These are phyloP conservation scores for Magnusiomyces magnusii DNA, from an alignment of 1,139 yeast genomes.

Conservation along the genomic window DNA sequence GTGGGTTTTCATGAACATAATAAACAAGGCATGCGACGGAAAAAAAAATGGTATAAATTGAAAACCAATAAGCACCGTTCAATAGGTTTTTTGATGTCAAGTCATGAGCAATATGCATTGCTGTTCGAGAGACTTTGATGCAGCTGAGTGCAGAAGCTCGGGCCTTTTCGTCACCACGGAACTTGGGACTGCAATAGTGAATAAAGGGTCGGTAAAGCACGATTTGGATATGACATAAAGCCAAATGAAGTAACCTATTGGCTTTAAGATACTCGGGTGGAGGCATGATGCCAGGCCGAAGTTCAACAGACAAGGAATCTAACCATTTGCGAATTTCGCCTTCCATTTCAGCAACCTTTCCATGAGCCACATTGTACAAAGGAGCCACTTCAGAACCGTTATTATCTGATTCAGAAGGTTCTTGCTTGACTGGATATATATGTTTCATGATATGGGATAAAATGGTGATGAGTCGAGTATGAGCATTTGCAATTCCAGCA, in stretches of 20 bases:
- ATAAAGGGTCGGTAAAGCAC: constrained; percentile 86
- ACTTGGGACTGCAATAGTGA: constrained; percentile 56
- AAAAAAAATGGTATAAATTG: constrained; percentile 85
- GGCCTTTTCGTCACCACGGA: constrained; percentile 42
- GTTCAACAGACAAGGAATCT: constrained; percentile 60
- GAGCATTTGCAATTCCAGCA: constrained; percentile 78
- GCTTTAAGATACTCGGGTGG: constrained; percentile 68
- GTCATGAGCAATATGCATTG: constrained; percentile 74
- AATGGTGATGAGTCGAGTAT: constrained; percentile 63
- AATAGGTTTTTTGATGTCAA: constrained; percentile 67
- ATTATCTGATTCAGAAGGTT: constrained; percentile 19
- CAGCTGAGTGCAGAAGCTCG: constrained; percentile 76
- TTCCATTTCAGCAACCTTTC: constrained; percentile 66
- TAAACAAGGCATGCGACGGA: constrained; percentile 83
- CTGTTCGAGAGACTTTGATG: constrained; percentile 76
- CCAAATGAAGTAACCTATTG: constrained; percentile 64
- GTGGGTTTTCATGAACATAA: constrained; percentile 68
- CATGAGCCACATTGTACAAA: constrained; percentile 39
- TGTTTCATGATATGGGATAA: constrained; percentile 48
- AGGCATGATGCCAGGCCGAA: constrained; percentile 60
- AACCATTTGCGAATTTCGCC: constrained; percentile 69
- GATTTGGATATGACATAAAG: constrained; percentile 77
- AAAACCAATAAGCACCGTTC: constrained; percentile 90
- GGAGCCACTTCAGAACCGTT: constrained; percentile 15
- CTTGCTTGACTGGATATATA: constrained; percentile 47